Conservation (phyloP, 805 yeast genomes). For the Ogataea pini region DNA sequence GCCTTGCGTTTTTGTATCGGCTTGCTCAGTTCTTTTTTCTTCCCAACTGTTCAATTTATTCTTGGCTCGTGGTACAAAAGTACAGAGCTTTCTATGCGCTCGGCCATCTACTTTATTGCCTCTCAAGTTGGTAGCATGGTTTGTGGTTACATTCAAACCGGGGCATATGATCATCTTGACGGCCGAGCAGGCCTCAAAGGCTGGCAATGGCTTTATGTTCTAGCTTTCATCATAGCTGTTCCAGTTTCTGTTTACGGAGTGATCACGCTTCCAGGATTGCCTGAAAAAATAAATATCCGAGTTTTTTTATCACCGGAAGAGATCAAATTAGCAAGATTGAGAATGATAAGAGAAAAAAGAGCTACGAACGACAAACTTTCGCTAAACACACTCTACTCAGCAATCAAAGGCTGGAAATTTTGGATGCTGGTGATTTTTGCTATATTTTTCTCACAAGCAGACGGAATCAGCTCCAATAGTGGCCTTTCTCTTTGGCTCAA, state of each 20-base stretch:
- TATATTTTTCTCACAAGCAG: constrained; percentile 37
- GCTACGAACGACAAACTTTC: constrained; percentile 2
- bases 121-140: constrained; percentile 61
- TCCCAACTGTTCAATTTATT: constrained; percentile 40
- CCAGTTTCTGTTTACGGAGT: constrained; percentile 45
- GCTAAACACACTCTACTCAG: not conserved
- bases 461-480: constrained; percentile 33
- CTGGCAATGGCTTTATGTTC: constrained; percentile 70
- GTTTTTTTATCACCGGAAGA: not conserved
- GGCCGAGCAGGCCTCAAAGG: constrained; percentile 54
- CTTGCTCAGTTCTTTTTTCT: constrained; percentile 51
- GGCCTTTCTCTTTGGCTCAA: constrained; percentile 26
- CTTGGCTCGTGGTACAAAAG: constrained; percentile 57
- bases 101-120: constrained; percentile 59
- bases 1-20: constrained; percentile 60
- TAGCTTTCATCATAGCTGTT: constrained; percentile 59
- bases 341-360: constrained; percentile 4
- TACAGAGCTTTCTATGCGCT: constrained; percentile 57
- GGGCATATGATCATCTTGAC: constrained; percentile 45
- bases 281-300: constrained; percentile 4
- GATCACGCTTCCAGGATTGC: constrained; percentile 58
- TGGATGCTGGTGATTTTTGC: constrained; percentile 20
- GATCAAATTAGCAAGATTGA: not conserved
- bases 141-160: constrained; percentile 60
- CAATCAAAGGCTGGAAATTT: constrained; percentile 3